Evolutionary conservation across 805 yeast species (phyloP).

Genomic region (Saccharomycopsis amapae): DNA sequence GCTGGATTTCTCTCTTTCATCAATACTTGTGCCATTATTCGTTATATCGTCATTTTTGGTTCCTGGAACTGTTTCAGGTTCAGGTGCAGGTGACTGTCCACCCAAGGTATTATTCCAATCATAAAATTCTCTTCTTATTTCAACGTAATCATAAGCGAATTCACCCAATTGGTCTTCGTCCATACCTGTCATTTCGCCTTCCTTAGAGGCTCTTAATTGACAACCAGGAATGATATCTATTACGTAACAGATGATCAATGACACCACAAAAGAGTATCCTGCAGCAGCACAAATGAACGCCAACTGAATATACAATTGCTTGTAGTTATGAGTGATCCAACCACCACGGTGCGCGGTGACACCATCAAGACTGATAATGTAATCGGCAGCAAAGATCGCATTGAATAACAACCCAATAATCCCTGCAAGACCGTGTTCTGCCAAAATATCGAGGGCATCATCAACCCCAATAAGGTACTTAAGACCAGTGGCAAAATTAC

Average conservation of each 20-base stretch:
- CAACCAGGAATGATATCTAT: constrained; percentile 52
- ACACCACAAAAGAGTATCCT: constrained; percentile 71
- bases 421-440: constrained; percentile 99
- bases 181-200: constrained; percentile 82
- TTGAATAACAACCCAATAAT: constrained; percentile 83
- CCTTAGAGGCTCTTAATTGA: constrained; percentile 70
- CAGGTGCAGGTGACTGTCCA: too few species aligned
- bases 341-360: constrained; percentile 82
- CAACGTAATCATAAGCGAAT: constrained; percentile 97
- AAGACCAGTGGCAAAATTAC: constrained; percentile 85
- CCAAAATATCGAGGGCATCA: constrained; percentile 89
- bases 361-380: constrained; percentile 89
- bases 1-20: too few species aligned
- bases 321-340: constrained; percentile 85
- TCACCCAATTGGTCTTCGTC: constrained; percentile 98
- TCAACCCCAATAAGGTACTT: constrained; percentile 78
- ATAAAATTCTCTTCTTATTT: constrained; percentile 85
- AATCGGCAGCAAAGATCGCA: constrained; percentile 78
- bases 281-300: constrained; percentile 71
- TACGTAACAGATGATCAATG: constrained; percentile 61
- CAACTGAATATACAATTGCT: constrained; percentile 83
- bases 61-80: too few species aligned
- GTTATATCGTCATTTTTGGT: too few species aligned
- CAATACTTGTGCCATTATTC: too few species aligned
- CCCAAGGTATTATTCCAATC: constrained; percentile 36